Conservation (phyloP, 176 grass and related monocot genomes). For the Eragrostis nindensis region DNA sequence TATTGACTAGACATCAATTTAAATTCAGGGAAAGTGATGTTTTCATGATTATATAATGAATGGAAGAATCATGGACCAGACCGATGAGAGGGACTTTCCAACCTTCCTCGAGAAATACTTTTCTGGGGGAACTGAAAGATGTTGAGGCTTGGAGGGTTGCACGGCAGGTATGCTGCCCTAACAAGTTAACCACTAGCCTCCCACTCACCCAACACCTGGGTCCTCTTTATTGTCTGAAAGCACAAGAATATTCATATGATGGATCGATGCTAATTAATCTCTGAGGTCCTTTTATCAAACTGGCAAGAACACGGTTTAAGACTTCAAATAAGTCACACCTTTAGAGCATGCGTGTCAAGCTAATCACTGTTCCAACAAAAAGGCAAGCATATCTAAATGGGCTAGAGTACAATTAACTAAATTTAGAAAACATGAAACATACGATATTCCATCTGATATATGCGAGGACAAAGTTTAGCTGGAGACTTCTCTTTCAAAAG, state of each 20-base stretch:
- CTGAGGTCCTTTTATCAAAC: not conserved
- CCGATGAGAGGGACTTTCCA: constrained; percentile 76
- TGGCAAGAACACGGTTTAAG: not conserved
- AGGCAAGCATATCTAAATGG: not conserved
- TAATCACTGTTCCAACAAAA: not conserved
- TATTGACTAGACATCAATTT: not conserved
- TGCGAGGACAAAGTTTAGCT: not conserved
- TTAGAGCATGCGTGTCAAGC: not conserved
- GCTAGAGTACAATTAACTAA: not conserved
- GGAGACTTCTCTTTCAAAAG: not conserved
- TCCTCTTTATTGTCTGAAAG: not conserved
- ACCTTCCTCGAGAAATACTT: constrained; percentile 31
- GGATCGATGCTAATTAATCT: not conserved
- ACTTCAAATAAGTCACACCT: not conserved
- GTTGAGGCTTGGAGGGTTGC: constrained; percentile 32
- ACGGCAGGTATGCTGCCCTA: constrained; percentile 18
- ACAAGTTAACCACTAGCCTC: constrained; percentile 52
- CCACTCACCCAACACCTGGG: constrained; percentile 42
- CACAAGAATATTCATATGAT: not conserved
- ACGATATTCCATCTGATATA: not conserved
- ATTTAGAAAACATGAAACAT: not conserved
- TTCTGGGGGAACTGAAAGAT: constrained; percentile 17
- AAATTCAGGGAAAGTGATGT: constrained; percentile 19
- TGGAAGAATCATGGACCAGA: constrained; percentile 53
- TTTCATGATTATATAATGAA: constrained; percentile 36